Evolutionary conservation across 495 filamentous ascomycete species (phyloP), one percentile per base, ranked within the genome.

Genomic region (Saxophila tyrrhenica): DNA sequence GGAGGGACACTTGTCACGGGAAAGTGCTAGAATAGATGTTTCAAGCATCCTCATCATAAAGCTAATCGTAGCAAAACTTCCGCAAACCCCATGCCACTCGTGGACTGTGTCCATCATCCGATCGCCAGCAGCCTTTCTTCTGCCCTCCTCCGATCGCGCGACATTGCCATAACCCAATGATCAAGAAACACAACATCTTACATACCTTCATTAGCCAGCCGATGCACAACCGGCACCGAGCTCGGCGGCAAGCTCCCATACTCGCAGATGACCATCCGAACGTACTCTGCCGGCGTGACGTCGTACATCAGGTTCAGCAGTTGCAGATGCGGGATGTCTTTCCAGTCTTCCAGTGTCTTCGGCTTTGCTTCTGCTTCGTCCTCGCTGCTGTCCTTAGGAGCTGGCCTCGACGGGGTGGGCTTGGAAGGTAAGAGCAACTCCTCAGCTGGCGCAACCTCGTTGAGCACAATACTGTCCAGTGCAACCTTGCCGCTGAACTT

Each of bases 401-500:
- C 63, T n/a, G 17, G 64, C 54, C 17, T 65, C 53, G 29, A 74
- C 8, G 24, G 25, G 3, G 17, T 29, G 23, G 54, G 17, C 2
- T 32, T 2, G 7, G 48, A 61, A 0, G 58, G 66, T 32, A 65
- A 55, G 5, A 81, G 70, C 38, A 86, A 63, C 65, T 86, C 83
- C 54, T 85, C 82, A 9, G 73, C 59, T 0, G 78, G 78, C 24
- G 83, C 89, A 54, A 96, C 82, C 73, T 98, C 92, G 68, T 98
- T 97, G 50, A 84, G 82, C 21, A 92, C 89, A 58, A 98, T 89
- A 32, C 86, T 86, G 69, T 95, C 92, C 0, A 94, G 78, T 9
- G 87, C 85, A 3, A 95, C 87, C 51, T 84, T 80, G 60, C 95
- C 92, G 21, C 87, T 90, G 69, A 95, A 95, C 68, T 97, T 98